Conservation (phyloP, 192 early-diverging fungal genomes). For the Gorgonomyces haynaldii region DNA sequence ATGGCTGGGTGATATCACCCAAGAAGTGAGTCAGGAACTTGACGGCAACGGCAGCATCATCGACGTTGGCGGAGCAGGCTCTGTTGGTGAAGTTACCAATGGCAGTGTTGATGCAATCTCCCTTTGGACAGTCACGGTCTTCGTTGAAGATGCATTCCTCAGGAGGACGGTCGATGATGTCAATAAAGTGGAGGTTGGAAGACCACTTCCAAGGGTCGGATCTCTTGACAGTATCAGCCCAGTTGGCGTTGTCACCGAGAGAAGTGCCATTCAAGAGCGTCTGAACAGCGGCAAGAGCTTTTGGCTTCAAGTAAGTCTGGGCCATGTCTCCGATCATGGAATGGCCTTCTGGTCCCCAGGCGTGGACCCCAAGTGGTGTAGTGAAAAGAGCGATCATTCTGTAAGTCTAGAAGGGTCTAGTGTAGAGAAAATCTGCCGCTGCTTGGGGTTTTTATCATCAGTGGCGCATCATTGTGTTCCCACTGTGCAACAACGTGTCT, state of each 20-base stretch:
- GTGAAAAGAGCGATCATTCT: too few species aligned
- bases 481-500: too few species aligned
- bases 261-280: neutral
- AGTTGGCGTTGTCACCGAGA: neutral
- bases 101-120: slow-evolving; percentile 3
- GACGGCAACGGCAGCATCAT: slow-evolving; percentile 2
- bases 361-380: too few species aligned
- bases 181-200: neutral
- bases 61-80: neutral
- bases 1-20: slow-evolving; percentile 13
- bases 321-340: slow-evolving; percentile 2
- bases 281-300: neutral
- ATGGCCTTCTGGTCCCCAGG: slow-evolving; percentile 9
- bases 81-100: neutral
- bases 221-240: slow-evolving; percentile 4
- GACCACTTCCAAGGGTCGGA: neutral
- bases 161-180: slow-evolving; percentile 1
- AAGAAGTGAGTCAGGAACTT: slow-evolving; percentile 13
- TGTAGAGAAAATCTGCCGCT: too few species aligned
- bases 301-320: slow-evolving; percentile 3
- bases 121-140: slow-evolving; percentile 2
- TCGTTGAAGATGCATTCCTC: neutral
- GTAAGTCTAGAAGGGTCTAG: too few species aligned
- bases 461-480: too few species aligned
- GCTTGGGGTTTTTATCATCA: too few species aligned